Conservation (phyloP, 768 basidiomycete species). For the Mycena pura region DNA sequence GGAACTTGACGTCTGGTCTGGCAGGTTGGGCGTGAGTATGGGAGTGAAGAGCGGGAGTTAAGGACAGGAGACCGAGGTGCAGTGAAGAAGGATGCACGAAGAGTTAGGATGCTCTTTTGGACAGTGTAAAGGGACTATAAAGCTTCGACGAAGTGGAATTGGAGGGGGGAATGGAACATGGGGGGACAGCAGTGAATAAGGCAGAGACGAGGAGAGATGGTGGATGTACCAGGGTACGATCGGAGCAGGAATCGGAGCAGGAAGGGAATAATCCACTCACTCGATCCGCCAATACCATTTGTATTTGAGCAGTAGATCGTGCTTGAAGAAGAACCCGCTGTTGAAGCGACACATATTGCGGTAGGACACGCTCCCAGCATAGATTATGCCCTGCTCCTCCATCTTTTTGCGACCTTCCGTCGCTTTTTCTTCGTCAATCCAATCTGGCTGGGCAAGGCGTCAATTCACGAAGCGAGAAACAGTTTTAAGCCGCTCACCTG, state of each 20-base stretch:
- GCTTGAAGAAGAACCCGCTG: constrained; percentile 78
- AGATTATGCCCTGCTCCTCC: constrained; percentile 55
- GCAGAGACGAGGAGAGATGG: not conserved
- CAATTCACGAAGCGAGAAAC: too few species aligned
- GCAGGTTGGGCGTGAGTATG: not conserved
- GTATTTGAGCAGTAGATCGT: constrained; percentile 69
- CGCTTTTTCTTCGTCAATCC: constrained; percentile 75
- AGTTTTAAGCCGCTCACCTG: too few species aligned
- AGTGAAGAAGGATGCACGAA: not conserved
- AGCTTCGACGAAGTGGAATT: not conserved
- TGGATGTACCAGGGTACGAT: too few species aligned
- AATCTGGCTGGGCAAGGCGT: too few species aligned
- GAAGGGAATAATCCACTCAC: constrained; percentile 25
- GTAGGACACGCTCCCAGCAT: constrained; percentile 51
- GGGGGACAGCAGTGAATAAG: not conserved
- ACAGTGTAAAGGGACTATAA: not conserved
- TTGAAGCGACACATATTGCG: constrained; percentile 78
- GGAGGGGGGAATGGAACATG: not conserved
- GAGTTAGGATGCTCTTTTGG: not conserved
- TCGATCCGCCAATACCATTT: constrained; percentile 85
- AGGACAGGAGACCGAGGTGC: not conserved
- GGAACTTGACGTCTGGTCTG: constrained; percentile 71
- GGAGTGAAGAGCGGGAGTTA: not conserved
- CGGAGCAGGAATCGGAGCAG: not conserved
- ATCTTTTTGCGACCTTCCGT: constrained; percentile 63